Conservation (phyloP, 2,329 filamentous ascomycete species). For the Colletotrichum sansevieriae region DNA sequence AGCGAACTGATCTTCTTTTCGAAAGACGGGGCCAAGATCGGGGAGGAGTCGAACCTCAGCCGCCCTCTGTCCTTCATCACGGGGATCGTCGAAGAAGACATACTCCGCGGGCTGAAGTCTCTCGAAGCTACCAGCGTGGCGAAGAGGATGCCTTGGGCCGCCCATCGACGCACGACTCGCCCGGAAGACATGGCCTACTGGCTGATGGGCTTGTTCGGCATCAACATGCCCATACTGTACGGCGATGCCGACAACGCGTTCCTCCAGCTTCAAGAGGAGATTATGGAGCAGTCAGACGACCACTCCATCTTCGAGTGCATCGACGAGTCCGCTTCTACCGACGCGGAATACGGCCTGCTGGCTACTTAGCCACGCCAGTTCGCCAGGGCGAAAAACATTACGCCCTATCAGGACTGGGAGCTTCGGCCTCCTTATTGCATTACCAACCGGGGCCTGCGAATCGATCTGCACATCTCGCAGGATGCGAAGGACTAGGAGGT, state of each 20-base stretch:
- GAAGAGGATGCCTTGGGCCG: not conserved
- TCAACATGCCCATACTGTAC: constrained; percentile 12
- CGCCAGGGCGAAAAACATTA: not conserved
- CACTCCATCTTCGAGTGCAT: constrained; percentile 9
- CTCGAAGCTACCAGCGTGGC: not conserved
- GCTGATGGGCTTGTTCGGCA: not conserved
- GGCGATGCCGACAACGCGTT: constrained; percentile 1
- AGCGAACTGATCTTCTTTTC: not conserved
- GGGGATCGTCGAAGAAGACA: not conserved
- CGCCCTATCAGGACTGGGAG: not conserved
- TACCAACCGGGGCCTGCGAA: not conserved
- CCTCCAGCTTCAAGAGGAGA: constrained; percentile 4
- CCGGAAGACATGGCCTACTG: not conserved
- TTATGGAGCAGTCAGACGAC: constrained; percentile 15
- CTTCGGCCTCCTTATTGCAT: not conserved
- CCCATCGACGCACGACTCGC: not conserved
- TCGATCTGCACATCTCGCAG: not conserved
- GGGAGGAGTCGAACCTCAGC: not conserved
- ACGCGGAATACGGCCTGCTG: not conserved
- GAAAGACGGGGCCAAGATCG: not conserved
- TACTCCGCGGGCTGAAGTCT: not conserved
- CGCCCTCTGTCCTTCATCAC: not conserved
- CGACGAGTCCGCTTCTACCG: not conserved
- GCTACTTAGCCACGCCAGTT: not conserved
- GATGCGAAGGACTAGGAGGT: not conserved